These are phyloP conservation scores for Solanum bukasovii DNA, from an alignment of 257 asterid genomes.

Conservation along the genomic window DNA sequence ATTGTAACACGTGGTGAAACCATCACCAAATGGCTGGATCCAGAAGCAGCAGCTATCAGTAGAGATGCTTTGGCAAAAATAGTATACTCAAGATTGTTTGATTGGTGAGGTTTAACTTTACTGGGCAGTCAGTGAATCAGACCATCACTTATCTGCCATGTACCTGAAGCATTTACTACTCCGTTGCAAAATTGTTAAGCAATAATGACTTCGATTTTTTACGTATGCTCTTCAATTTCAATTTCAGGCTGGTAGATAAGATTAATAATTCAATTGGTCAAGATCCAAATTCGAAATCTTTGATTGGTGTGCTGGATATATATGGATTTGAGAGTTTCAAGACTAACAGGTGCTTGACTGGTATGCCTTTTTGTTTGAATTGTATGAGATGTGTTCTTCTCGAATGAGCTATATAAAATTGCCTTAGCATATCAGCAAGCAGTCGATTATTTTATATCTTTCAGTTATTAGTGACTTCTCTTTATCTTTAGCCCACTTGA, in stretches of 20 bases:
- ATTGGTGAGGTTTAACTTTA: constrained; percentile 8
- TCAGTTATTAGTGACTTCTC: neutral
- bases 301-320: constrained; percentile 77
- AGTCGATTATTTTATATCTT: neutral
- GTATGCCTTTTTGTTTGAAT: constrained; percentile 52
- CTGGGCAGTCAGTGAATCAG: neutral
- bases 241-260: constrained; percentile 68
- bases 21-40: constrained; percentile 16
- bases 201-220: neutral
- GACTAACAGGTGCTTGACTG: constrained; percentile 89
- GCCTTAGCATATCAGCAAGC: neutral
- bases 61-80: constrained; percentile 20
- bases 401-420: neutral
- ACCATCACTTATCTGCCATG: neutral
- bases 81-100: constrained; percentile 15
- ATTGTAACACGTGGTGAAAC: constrained; percentile 16
- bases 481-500: neutral
- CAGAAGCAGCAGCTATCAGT: constrained; percentile 18
- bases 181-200: neutral
- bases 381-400: constrained; percentile 19
- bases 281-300: constrained; percentile 56
- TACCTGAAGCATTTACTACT: neutral
- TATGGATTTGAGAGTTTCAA: constrained; percentile 91
- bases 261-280: constrained; percentile 69
- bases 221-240: neutral